Conservation (phyloP, 2,329 filamentous ascomycete genomes). For the Penicillium sp. region DNA sequence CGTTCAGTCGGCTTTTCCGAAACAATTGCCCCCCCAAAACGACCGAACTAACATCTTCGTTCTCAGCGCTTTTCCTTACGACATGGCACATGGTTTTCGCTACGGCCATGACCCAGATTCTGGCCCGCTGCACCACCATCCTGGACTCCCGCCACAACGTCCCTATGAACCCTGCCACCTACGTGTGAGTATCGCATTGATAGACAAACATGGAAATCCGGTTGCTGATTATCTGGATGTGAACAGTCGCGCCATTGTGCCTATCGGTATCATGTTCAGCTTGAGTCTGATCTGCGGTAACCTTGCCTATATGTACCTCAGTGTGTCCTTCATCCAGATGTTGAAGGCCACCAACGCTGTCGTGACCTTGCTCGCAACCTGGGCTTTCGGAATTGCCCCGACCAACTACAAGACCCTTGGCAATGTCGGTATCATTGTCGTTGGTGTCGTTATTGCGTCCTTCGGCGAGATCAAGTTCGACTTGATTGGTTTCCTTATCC, state of each 20-base stretch:
- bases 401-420: constrained; percentile 81
- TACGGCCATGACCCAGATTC: constrained; percentile 86
- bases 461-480: constrained; percentile 92
- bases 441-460: constrained; percentile 91
- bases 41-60: not conserved
- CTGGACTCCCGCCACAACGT: constrained; percentile 93
- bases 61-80: constrained; percentile 65
- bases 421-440: constrained; percentile 90
- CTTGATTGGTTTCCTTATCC: constrained; percentile 62
- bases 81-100: constrained; percentile 94
- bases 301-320: constrained; percentile 91
- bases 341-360: constrained; percentile 97
- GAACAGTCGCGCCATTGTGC: constrained; percentile 75
- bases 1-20: not conserved
- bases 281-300: constrained; percentile 96
- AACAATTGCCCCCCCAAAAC: not conserved
- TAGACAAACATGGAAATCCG: not conserved
- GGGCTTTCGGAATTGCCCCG: constrained; percentile 78
- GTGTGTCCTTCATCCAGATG: constrained; percentile 98
- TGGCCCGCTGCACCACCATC: constrained; percentile 82
- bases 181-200: constrained; percentile 52
- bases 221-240: not conserved
- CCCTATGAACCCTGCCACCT: constrained; percentile 92
- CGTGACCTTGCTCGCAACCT: constrained; percentile 83
- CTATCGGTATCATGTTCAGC: constrained; percentile 94